Evolutionary conservation across 1,284 basidiomycete genomes (phyloP).

Genomic region (Sphaerobolus stellatus): DNA sequence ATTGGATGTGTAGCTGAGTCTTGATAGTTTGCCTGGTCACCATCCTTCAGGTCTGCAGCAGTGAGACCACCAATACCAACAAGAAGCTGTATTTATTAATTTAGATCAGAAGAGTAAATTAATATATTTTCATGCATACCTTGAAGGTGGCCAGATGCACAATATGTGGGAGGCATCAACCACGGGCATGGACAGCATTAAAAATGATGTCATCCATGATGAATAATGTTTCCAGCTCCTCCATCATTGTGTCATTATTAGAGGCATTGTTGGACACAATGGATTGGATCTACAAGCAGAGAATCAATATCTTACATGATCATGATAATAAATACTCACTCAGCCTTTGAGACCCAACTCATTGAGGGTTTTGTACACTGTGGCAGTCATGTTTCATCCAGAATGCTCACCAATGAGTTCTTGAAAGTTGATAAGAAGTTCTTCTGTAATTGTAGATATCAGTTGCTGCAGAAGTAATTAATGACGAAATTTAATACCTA

Average conservation of each 20-base stretch:
- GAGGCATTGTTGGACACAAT: slow-evolving; percentile 14
- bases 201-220: background rate
- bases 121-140: slow-evolving; percentile 1
- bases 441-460: slow-evolving; percentile 10
- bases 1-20: background rate
- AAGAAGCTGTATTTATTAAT: background rate
- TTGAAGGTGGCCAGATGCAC: slow-evolving; percentile 13
- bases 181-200: background rate
- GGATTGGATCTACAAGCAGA: slow-evolving; percentile 3
- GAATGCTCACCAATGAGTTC: slow-evolving; percentile 15
- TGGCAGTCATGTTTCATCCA: slow-evolving; percentile 13
- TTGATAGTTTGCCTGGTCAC: background rate
- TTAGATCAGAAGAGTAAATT: background rate
- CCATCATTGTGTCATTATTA: slow-evolving; percentile 16
- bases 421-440: slow-evolving; percentile 14
- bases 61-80: background rate
- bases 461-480: background rate
- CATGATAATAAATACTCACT: background rate
- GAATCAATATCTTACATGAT: background rate
- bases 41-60: background rate
- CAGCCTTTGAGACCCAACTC: slow-evolving; percentile 10
- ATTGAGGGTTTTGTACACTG: slow-evolving; percentile 12
- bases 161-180: slow-evolving; percentile 15
- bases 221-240: background rate
- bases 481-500: background rate